Percentiles rank a stretch among this genome's conserved stretches.
Evolutionary conservation across 768 basidiomycete species (phyloP).

Genomic region (Trametes cingulata): DNA sequence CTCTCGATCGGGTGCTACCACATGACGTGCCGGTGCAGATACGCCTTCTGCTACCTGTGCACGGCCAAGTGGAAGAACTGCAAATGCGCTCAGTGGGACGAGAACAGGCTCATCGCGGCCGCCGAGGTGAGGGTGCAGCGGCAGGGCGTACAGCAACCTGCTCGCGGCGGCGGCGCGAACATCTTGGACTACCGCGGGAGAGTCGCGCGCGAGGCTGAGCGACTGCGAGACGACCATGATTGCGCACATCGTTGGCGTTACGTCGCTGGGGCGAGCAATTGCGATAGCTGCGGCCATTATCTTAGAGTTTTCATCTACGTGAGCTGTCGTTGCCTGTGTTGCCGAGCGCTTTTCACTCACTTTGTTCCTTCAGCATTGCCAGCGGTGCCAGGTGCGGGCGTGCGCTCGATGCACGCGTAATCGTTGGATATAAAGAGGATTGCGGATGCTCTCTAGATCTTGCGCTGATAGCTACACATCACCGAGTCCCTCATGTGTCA

Average conservation of each 20-base stretch:
- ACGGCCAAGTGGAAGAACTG: constrained; percentile 64
- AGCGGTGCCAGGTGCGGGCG: constrained; percentile 34
- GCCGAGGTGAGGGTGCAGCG: constrained; percentile 49
- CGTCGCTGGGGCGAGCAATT: constrained; percentile 43
- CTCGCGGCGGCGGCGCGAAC: neutral
- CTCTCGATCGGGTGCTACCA: constrained; percentile 40
- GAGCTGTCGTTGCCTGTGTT: constrained; percentile 24
- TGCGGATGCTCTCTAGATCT: too few species aligned
- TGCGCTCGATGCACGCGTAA: constrained; percentile 39
- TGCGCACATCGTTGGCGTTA: constrained; percentile 52
- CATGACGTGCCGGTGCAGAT: constrained; percentile 42
- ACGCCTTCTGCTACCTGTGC: constrained; percentile 55
- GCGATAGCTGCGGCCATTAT: constrained; percentile 45
- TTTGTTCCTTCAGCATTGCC: constrained; percentile 33
- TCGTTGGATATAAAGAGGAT: too few species aligned
- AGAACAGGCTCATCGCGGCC: constrained; percentile 41
- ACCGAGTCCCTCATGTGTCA: too few species aligned
- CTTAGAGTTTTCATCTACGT: constrained; percentile 53
- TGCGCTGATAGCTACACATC: neutral
- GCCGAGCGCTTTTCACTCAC: neutral
- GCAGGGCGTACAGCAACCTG: constrained; percentile 17
- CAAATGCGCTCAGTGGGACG: constrained; percentile 65
- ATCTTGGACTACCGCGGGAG: constrained; percentile 9
- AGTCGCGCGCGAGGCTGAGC: constrained; percentile 36
- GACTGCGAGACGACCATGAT: constrained; percentile 54